Conservation (phyloP, 768 basidiomycete genomes). For the Lanmaoa rubissima region DNA sequence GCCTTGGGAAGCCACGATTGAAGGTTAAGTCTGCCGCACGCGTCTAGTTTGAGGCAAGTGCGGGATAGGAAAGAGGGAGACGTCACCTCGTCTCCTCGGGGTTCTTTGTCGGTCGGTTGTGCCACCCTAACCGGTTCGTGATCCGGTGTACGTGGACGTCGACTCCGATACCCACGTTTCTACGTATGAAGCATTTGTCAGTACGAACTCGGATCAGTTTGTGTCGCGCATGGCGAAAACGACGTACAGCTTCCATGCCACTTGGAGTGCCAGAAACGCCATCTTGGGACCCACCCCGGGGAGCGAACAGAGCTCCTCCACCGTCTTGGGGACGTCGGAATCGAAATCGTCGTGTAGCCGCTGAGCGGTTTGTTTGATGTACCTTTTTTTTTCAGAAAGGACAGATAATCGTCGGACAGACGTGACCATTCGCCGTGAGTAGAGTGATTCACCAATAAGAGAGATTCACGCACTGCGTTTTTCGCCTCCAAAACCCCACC, state of each 20-base stretch:
- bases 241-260: constrained; percentile 78
- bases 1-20: constrained; percentile 83
- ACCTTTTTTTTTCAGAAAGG: constrained; percentile 40
- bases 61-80: too few species aligned
- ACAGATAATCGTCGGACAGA: too few species aligned
- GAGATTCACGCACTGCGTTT: constrained; percentile 60
- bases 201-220: not conserved
- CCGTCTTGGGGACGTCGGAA: constrained; percentile 85
- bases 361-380: constrained; percentile 71
- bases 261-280: constrained; percentile 83
- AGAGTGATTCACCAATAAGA: not conserved
- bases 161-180: constrained; percentile 89
- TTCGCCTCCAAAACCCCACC: constrained; percentile 91
- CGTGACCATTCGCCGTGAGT: not conserved
- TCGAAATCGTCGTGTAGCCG: constrained; percentile 68
- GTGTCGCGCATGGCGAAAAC: not conserved
- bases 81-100: constrained; percentile 83
- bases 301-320: constrained; percentile 83
- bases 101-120: constrained; percentile 75
- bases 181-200: constrained; percentile 25
- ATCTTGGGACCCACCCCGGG: constrained; percentile 96
- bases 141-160: constrained; percentile 97
- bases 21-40: constrained; percentile 55
- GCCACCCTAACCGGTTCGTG: constrained; percentile 92
- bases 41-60: not conserved